These are phyloP conservation scores for Naganishia randhawae DNA, from an alignment of 768 basidiomycete species.

Conservation along the genomic window DNA sequence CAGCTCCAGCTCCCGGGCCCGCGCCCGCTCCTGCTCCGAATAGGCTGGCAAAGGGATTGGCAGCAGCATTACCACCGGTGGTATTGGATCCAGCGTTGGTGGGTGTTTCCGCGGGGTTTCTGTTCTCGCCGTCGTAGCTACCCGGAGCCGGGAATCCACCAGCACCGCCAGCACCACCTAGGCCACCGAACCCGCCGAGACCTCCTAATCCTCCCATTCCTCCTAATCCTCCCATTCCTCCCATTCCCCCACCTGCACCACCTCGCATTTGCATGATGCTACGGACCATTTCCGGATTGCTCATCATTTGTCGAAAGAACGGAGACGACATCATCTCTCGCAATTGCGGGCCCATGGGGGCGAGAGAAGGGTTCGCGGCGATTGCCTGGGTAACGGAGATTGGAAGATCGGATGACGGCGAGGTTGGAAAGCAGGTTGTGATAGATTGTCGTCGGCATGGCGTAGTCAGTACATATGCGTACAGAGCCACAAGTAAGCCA, in stretches of 20 bases:
- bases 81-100: not conserved
- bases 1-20: too few species aligned
- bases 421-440: not conserved
- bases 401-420: not conserved
- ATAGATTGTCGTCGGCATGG: not conserved
- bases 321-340: conserved; percentile 68
- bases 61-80: not conserved
- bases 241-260: conserved; percentile 28
- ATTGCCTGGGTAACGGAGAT: conserved; percentile 55
- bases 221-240: conserved; percentile 29
- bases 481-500: not conserved
- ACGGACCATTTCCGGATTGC: conserved; percentile 29
- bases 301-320: conserved; percentile 65
- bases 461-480: not conserved
- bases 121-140: conserved; percentile 3
- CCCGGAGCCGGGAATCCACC: conserved; percentile 19
- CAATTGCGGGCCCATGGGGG: conserved; percentile 71
- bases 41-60: conserved; percentile 10
- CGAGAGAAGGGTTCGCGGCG: conserved; percentile 72
- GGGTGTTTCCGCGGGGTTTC: not conserved
- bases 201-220: conserved; percentile 28
- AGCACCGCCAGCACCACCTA: conserved; percentile 26
- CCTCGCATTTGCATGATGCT: conserved; percentile 25
- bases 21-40: conserved; percentile 13
- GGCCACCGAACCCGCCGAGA: conserved; percentile 28